Conservation (phyloP, 2,329 filamentous ascomycete species). For the Ophiocordyceps polyrhachis-furcata region DNA sequence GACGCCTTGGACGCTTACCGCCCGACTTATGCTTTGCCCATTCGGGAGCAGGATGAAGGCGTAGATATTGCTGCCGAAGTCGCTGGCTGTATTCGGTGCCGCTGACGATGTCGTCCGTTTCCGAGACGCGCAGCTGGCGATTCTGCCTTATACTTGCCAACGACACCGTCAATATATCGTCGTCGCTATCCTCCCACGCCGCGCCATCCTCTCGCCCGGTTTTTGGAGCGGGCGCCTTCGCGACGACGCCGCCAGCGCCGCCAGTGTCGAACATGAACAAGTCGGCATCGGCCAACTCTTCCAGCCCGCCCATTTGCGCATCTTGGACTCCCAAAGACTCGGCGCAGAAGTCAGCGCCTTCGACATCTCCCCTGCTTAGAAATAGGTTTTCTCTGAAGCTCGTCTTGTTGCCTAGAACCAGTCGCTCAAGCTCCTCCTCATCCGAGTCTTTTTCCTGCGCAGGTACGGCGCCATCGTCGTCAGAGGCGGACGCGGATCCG, state of each 20-base stretch:
- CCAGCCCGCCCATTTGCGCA: conserved; percentile 32
- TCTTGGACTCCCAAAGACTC: conserved; percentile 17
- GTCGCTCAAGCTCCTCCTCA: conserved; percentile 68
- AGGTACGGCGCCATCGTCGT: conserved; percentile 9
- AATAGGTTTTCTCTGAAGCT: conserved; percentile 64
- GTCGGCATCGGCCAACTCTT: conserved; percentile 54
- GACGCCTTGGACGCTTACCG: conserved; percentile 29
- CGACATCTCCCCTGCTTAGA: conserved; percentile 8
- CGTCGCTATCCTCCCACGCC: conserved; percentile 90
- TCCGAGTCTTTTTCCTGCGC: conserved; percentile 53
- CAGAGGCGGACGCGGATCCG: conserved; percentile 10
- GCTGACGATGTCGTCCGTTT: conserved; percentile 69
- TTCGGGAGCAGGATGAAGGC: conserved; percentile 38
- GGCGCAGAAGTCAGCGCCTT: conserved; percentile 23
- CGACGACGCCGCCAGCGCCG: conserved; percentile 17
- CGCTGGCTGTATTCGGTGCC: conserved; percentile 72
- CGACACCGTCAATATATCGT: conserved; percentile 72
- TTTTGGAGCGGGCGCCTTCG: conserved; percentile 7
- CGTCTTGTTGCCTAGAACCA: conserved; percentile 76
- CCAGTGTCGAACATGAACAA: conserved; percentile 71
- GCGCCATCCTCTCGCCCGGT: conserved; percentile 22
- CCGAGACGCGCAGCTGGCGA: conserved; percentile 64
- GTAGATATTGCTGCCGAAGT: conserved; percentile 58
- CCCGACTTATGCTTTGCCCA: conserved; percentile 36
- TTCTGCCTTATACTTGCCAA: conserved; percentile 57